Conservation (phyloP, 768 basidiomycete species). For the Candolleomyces efflorescens region DNA sequence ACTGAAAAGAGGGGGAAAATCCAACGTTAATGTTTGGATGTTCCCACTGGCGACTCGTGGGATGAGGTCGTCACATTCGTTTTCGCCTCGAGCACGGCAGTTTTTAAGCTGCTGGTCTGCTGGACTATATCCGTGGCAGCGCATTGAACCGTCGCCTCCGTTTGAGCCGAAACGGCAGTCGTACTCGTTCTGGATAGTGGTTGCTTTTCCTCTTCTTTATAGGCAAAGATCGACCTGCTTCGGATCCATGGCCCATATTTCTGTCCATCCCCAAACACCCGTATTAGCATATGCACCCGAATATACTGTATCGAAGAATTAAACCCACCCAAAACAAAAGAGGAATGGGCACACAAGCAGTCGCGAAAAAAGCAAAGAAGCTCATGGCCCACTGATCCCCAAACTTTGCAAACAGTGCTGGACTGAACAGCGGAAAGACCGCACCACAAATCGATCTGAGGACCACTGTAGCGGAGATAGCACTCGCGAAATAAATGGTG, state of each 20-base stretch:
- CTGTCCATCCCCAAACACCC: slow-evolving; percentile 22
- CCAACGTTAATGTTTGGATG: too few species aligned
- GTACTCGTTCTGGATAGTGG: slow-evolving; percentile 10
- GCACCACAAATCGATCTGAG: slow-evolving; percentile 61
- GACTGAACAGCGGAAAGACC: slow-evolving; percentile 57
- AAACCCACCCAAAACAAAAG: slow-evolving; percentile 48
- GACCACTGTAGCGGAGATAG: slow-evolving; percentile 65
- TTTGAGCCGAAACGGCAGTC: slow-evolving; percentile 16
- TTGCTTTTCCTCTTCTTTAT: slow-evolving; percentile 26
- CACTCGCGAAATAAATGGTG: slow-evolving; percentile 61
- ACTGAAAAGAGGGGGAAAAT: too few species aligned
- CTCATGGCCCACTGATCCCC: slow-evolving; percentile 55
- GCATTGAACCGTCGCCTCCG: slow-evolving; percentile 13
- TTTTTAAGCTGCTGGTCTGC: too few species aligned
- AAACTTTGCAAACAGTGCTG: slow-evolving; percentile 45
- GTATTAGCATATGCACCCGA: background rate
- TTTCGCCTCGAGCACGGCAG: too few species aligned
- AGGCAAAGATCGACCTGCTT: slow-evolving; percentile 40
- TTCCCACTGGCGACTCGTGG: too few species aligned
- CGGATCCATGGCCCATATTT: slow-evolving; percentile 49
- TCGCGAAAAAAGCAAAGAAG: slow-evolving; percentile 48
- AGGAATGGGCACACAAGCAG: slow-evolving; percentile 52
- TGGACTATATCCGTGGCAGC: too few species aligned
- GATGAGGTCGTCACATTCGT: too few species aligned
- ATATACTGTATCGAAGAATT: background rate